Evolutionary conservation across 306 rosid genomes (phyloP), one percentile per base, ranked within the genome.

Genomic region (Phaseolus lunatus): DNA sequence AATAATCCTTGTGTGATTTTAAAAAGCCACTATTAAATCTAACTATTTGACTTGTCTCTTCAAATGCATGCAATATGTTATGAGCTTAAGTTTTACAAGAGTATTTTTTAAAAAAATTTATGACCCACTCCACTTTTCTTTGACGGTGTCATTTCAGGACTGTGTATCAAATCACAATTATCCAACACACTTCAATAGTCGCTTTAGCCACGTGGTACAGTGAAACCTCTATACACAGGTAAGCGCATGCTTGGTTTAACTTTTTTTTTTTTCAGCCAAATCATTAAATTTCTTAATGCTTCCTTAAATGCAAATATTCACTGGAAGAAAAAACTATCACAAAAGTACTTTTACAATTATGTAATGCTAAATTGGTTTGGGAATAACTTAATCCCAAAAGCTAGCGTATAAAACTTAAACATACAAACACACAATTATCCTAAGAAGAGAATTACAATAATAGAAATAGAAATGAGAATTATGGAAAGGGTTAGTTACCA

Each of bases 51-150:
- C n/a, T 49, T 50, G 20, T 23, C 13, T 11, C 31, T 50, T 26
- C 20, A 37, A 64, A 64, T 50, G 18, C 20, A 24, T 43, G 48
- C 47, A 75, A 64, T 11, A 43, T 50, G 16, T 62, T n/a, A 9
- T 53, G 3, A 53, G 14, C 50, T 73, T 57, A 57, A 57, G 58
- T 26, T 57, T 57, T 23, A 57, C 26, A 26, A 74, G 56, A 35
- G 16, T 26, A 33, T 20, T 62, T 5, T 2, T 33, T n/a, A n/a
- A n/a, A n/a, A n/a, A 57, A 24, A 13, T 57, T 57, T 23, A 24
- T 57, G 18, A 24, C 24, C 18, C 2, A 57, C 35, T 13, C 33
- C 64, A 13, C 35, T 57, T 57, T 57, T 7, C 35, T 24, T 24
- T 24, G 9, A 57, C 3, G 63, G 35, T 11, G 24, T 23, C 35